These are phyloP conservation scores for Pyrenochaeta sp. DNA, from an alignment of 2,329 filamentous ascomycete genomes.

Conservation along the genomic window DNA sequence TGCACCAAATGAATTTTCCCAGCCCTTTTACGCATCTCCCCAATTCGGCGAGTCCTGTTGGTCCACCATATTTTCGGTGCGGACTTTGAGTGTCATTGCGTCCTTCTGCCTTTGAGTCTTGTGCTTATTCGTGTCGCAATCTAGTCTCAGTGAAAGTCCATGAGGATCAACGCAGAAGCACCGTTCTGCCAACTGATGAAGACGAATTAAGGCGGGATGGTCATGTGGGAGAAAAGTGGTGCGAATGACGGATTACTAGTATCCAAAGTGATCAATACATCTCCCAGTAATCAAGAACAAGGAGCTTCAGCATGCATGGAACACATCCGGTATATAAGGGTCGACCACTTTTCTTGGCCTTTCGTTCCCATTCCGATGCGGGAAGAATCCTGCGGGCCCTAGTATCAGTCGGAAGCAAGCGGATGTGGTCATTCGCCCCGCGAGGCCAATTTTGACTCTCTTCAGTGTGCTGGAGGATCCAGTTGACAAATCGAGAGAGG, in stretches of 20 bases:
- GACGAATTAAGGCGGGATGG: neutral
- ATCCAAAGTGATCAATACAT: neutral
- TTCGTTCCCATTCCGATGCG: neutral
- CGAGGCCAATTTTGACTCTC: slow-evolving; percentile 5
- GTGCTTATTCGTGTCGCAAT: neutral
- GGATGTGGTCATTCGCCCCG: neutral
- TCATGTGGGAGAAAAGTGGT: neutral
- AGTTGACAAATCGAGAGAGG: slow-evolving; percentile 15
- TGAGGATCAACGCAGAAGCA: neutral
- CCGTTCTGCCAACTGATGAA: neutral
- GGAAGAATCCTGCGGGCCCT: neutral
- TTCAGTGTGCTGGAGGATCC: slow-evolving; percentile 8
- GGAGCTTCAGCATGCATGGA: slow-evolving; percentile 10
- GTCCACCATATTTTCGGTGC: neutral
- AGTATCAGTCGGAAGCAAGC: neutral
- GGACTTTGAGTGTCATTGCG: neutral
- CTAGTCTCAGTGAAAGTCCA: neutral
- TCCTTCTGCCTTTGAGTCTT: neutral
- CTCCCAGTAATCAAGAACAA: slow-evolving; percentile 10
- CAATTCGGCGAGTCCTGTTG: neutral
- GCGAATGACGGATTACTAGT: neutral
- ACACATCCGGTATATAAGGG: slow-evolving; percentile 7
- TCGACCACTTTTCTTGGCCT: neutral
- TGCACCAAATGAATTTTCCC: too few species aligned
- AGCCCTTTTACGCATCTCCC: too few species aligned